Conservation (phyloP, 805 yeast genomes). For the Ogataea sp. region DNA sequence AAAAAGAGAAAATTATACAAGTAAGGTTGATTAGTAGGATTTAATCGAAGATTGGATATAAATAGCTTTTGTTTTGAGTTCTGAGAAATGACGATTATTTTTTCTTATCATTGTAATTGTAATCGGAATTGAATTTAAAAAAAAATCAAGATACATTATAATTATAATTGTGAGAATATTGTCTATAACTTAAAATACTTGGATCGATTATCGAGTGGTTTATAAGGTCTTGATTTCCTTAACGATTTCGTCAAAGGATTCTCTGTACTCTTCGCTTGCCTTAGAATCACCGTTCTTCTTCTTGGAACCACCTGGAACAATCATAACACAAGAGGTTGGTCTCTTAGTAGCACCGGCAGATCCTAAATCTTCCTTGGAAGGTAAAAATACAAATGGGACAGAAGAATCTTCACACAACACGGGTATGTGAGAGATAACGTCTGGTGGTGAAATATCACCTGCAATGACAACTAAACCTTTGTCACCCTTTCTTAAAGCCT, state of each 20-base stretch:
- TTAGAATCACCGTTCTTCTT: conserved; percentile 62
- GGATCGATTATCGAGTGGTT: conserved; percentile 4
- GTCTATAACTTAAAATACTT: too few species aligned
- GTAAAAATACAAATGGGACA: conserved; percentile 89
- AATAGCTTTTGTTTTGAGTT: too few species aligned
- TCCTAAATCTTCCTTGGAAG: conserved; percentile 97
- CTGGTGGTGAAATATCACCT: conserved; percentile 96
- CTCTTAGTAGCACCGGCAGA: conserved; percentile 99
- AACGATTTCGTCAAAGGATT: conserved; percentile 85
- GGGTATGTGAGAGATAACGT: conserved; percentile 94
- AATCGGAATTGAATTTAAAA: too few species aligned
- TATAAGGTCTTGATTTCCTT: conserved; percentile 65
- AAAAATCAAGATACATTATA: too few species aligned
- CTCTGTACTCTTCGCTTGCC: conserved; percentile 85
- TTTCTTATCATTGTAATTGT: too few species aligned
- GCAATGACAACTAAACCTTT: conserved; percentile 95
- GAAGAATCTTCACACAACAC: conserved; percentile 91
- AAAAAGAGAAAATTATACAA: not conserved
- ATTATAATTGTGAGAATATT: too few species aligned
- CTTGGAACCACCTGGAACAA: conserved; percentile 91
- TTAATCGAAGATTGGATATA: conserved; percentile 1
- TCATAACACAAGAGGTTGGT: conserved; percentile 96
- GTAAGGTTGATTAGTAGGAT: not conserved
- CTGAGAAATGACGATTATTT: too few species aligned
- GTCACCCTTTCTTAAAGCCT: conserved; percentile 95